Evolutionary conservation across 2,329 filamentous ascomycete species (phyloP), one percentile per base, ranked within the genome.

Genomic region (Verticillium zaregamsianum): DNA sequence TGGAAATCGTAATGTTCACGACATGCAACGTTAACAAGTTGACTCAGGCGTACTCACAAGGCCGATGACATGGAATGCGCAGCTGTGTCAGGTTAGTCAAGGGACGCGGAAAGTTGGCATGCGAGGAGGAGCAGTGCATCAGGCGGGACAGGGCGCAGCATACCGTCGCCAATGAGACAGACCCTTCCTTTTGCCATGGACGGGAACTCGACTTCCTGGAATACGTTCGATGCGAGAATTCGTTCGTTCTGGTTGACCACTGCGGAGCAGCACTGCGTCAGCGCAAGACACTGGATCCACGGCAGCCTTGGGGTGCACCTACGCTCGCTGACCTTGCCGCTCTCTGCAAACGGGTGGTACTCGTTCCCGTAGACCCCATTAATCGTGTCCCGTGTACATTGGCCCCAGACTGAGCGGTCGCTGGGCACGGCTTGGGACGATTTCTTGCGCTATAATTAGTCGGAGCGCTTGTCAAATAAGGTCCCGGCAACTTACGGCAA

Each of bases 21-120:
- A 23, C 40, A 15, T 15, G 17, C 40, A 49, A 49, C 11, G 40
- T 49, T 9, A 49, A 49, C 17, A 49, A 49, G 17, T 49, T 9
- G 17, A 49, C 17, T 14, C 11, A 49, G 9, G 40, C 11, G 40
- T 49, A 59, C 58, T 40, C 37, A 55, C 49, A 59, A 59, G 58
- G 58, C 58, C 37, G 61, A 64, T n/a, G 63, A 65, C 66, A 67
- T 67, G 61, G 60, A 63, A 40, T 67, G 66, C n/a, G 63, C 66
- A 45, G 66, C 66, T 67, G 58, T 39, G 32, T n/a, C n/a, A 17
- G 23, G 39, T 55, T 55, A 37, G 33, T 35, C 33, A 35, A 35
- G 14, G 33, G 9, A 35, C 33, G 9, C 33, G 14, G 33, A 35
- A 35, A 35, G 9, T 11, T 35, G 9, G 33, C 14, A 25, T 39